Evolutionary conservation across 495 filamentous ascomycete species (phyloP).

Genomic region (Aspergillus egyptiacus): DNA sequence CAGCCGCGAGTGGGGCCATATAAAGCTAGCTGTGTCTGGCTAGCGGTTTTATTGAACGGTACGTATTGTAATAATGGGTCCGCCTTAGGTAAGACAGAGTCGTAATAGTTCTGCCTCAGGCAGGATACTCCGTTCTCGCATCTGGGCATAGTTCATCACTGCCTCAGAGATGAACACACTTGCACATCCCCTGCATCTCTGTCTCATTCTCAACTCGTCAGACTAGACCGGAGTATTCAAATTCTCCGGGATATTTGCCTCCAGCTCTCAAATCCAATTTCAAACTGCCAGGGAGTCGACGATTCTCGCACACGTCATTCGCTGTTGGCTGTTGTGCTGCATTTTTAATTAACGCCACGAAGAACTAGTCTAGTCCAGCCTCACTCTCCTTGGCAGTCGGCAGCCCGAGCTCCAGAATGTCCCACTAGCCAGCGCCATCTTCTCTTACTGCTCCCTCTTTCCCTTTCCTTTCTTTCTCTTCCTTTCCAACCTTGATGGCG

Average conservation of each 20-base stretch:
- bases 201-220: too few species aligned
- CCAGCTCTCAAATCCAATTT: too few species aligned
- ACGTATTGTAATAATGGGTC: neutral
- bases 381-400: neutral
- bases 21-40: too few species aligned
- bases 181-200: neutral
- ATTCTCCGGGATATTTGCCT: too few species aligned
- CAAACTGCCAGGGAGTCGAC: too few species aligned
- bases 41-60: too few species aligned
- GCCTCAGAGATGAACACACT: too few species aligned
- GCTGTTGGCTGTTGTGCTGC: neutral
- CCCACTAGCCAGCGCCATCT: neutral
- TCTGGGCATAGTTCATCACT: neutral
- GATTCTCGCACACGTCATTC: conserved; percentile 1
- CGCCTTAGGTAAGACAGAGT: neutral
- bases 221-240: too few species aligned
- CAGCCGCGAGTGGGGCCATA: too few species aligned
- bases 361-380: conserved; percentile 7
- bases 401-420: conserved; percentile 7
- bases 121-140: neutral
- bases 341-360: neutral
- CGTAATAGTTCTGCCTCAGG: neutral
- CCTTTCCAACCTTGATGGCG: conserved; percentile 26
- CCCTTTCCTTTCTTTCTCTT: conserved; percentile 7
- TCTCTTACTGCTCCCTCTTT: conserved; percentile 3